Percentiles rank a stretch among this genome's conserved stretches.
Conservation (phyloP, 495 filamentous ascomycete genomes). For the Immersiella caudata region DNA sequence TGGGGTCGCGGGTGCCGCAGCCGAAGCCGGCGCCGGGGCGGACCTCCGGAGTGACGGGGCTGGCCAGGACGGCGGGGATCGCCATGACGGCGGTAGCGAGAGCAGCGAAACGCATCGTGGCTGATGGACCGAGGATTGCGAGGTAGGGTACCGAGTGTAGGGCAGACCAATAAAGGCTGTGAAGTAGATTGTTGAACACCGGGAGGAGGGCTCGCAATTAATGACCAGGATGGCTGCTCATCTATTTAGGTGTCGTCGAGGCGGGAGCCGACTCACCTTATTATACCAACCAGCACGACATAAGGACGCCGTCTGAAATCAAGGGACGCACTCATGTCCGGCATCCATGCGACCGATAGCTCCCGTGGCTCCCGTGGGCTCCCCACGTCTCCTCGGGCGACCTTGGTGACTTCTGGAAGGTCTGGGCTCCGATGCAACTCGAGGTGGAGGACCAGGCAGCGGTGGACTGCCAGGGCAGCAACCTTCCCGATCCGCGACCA, state of each 20-base stretch:
- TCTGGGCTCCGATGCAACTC: neutral
- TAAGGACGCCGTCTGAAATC: neutral
- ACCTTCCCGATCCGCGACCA: conserved; percentile 32
- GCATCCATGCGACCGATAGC: neutral
- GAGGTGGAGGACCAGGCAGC: neutral
- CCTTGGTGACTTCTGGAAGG: conserved; percentile 21
- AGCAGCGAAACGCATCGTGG: conserved; percentile 43
- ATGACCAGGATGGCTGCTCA: conserved; percentile 7
- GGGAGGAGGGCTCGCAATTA: neutral
- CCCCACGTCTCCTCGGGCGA: neutral
- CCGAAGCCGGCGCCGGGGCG: conserved; percentile 19
- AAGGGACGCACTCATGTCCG: neutral
- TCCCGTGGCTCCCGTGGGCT: neutral
- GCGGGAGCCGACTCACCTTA: neutral
- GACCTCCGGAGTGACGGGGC: conserved; percentile 14
- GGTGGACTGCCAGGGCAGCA: conserved; percentile 4
- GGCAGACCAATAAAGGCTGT: conserved; percentile 16
- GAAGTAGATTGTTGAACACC: conserved; percentile 1
- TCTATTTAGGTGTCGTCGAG: neutral
- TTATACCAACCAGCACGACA: neutral
- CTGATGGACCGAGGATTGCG: neutral
- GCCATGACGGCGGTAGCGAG: conserved; percentile 35
- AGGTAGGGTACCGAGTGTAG: conserved; percentile 7
- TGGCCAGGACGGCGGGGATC: conserved; percentile 38
- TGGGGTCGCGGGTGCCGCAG: conserved; percentile 50